Percentiles rank a stretch among this genome's conserved stretches.
phyloP scores from a whole-genome alignment of 2,329 filamentous ascomycete species.

The Penicillium hesseltinei region DNA sequence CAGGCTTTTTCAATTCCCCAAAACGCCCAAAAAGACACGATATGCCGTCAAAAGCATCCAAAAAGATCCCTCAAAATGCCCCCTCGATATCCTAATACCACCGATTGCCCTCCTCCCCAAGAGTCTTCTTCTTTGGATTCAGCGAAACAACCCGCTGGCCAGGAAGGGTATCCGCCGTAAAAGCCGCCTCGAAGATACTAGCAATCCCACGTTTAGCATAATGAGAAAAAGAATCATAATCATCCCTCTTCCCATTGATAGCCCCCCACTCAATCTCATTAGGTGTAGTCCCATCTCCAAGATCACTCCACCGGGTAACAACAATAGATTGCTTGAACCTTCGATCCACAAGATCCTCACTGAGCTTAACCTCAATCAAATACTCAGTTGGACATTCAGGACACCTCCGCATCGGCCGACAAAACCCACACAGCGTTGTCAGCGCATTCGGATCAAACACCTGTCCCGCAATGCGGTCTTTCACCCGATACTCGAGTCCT shows the following conservation, averaged over 20 bases:
- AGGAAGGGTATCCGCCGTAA: slow-evolving; percentile 54
- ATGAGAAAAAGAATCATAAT: slow-evolving; percentile 55
- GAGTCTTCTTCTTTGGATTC: slow-evolving; percentile 56
- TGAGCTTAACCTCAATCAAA: slow-evolving; percentile 58
- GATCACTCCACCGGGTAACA: slow-evolving; percentile 61
- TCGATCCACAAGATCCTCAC: slow-evolving; percentile 52
- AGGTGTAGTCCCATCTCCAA: slow-evolving; percentile 56
- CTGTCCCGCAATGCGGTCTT: slow-evolving; percentile 31
- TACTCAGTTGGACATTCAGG: slow-evolving; percentile 64
- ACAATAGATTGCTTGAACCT: slow-evolving; percentile 60
- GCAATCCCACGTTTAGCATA: slow-evolving; percentile 57
- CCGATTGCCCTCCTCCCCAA: slow-evolving; percentile 55
- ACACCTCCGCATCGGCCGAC: slow-evolving; percentile 60
- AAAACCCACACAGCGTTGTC: slow-evolving; percentile 52
- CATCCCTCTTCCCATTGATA: slow-evolving; percentile 47
- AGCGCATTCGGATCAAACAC: slow-evolving; percentile 45
- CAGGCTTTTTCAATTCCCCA: neutral
- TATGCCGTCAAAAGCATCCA: neutral
- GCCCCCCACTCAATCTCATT: slow-evolving; percentile 54
- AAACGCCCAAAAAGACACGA: neutral
- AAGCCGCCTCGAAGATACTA: slow-evolving; percentile 58
- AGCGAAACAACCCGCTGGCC: slow-evolving; percentile 58
- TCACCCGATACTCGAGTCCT: slow-evolving; percentile 44
- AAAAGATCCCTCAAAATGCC: neutral
- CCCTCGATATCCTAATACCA: slow-evolving; percentile 53